phyloP scores from a whole-genome alignment of 768 basidiomycete genomes.

The Nidularia pulvinata region DNA sequence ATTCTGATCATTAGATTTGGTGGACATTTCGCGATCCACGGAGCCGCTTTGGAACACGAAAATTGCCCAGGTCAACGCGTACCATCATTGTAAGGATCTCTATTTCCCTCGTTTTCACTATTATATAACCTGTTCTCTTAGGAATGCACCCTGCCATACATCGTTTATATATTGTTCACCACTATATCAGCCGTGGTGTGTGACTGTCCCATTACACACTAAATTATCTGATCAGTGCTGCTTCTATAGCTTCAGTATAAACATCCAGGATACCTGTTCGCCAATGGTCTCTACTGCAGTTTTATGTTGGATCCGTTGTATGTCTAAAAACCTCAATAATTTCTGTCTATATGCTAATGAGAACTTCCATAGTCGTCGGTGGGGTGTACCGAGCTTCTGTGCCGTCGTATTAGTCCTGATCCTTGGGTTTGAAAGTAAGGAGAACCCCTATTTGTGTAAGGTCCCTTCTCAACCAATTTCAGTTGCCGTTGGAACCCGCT shows the following conservation, averaged over 20 bases:
- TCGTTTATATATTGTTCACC: constrained; percentile 40
- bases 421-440: constrained; percentile 43
- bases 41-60: constrained; percentile 2
- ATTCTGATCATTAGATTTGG: constrained; percentile 13
- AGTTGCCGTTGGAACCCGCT: constrained; percentile 45
- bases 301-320: constrained; percentile 30
- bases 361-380: constrained; percentile 15
- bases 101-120: not conserved
- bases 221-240: not conserved
- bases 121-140: constrained; percentile 5
- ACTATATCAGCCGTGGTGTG: constrained; percentile 34
- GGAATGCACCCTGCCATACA: constrained; percentile 25
- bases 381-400: constrained; percentile 43
- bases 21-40: constrained; percentile 15
- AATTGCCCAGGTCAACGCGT: constrained; percentile 6
- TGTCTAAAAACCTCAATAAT: constrained; percentile 9
- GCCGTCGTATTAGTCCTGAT: constrained; percentile 34
- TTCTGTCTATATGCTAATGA: not conserved
- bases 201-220: constrained; percentile 1
- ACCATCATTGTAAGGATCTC: constrained; percentile 8
- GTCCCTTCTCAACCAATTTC: not conserved
- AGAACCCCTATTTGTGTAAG: not conserved
- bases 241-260: constrained; percentile 10
- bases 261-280: constrained; percentile 17
- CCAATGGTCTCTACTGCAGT: constrained; percentile 53